Conservation (phyloP, 306 rosid genomes). For the Castanea crenata region DNA sequence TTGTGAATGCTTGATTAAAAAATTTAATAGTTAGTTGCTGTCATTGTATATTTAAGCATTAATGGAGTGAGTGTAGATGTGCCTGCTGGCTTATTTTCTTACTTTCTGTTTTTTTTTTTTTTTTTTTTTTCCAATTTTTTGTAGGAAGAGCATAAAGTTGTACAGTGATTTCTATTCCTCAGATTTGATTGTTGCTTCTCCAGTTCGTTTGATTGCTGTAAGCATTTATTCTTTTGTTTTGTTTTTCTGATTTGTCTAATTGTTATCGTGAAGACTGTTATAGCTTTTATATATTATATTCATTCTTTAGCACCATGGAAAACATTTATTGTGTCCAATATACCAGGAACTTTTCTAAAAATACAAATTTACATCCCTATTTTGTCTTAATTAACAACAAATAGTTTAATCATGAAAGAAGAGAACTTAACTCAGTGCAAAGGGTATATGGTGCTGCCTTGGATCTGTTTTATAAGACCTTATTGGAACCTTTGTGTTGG, state of each 20-base stretch:
- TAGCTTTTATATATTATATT: slow-evolving; percentile 6
- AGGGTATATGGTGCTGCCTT: neutral
- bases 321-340: neutral
- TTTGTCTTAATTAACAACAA: neutral
- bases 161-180: slow-evolving; percentile 90
- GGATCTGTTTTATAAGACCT: neutral
- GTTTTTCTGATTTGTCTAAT: slow-evolving; percentile 8
- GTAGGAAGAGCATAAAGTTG: slow-evolving; percentile 78
- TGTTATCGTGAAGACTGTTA: neutral
- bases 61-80: neutral
- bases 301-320: neutral
- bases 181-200: slow-evolving; percentile 82
- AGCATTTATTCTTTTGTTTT: slow-evolving; percentile 11
- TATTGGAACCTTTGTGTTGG: neutral
- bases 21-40: neutral
- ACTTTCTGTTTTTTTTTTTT: neutral
- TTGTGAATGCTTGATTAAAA: neutral
- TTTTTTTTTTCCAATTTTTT: neutral
- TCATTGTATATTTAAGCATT: neutral
- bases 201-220: slow-evolving; percentile 74
- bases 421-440: neutral
- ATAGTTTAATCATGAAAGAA: neutral
- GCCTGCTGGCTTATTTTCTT: neutral
- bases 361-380: neutral
- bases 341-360: neutral